Evolutionary conservation across 305 asterid species (phyloP).

Genomic region (Fraxinus greggii): DNA sequence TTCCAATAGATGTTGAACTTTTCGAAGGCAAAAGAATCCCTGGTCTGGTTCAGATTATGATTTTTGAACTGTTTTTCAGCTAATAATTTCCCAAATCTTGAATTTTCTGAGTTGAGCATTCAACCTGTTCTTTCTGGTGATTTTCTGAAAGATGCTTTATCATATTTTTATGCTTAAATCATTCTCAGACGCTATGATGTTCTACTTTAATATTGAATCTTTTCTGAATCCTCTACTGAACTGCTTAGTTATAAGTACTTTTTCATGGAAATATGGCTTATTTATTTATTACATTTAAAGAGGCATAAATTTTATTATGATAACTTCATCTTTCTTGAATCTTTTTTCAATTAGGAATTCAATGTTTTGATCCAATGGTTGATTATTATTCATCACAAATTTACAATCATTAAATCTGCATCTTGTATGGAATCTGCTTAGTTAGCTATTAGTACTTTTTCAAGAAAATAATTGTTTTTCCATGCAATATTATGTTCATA

Average conservation of each 20-base stretch:
- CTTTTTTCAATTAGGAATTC: neutral
- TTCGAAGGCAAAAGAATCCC: neutral
- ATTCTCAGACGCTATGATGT: neutral
- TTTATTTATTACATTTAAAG: neutral
- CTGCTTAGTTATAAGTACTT: neutral
- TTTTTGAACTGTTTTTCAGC: neutral
- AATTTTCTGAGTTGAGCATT: neutral
- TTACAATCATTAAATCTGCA: neutral
- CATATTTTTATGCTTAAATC: neutral
- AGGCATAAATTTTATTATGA: neutral
- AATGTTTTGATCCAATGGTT: neutral
- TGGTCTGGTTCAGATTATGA: slow-evolving; percentile 2
- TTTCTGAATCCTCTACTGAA: neutral
- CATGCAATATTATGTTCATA: neutral
- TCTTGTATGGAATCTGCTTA: neutral
- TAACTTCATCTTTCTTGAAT: neutral
- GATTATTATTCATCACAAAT: neutral
- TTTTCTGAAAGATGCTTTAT: neutral
- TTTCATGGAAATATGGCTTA: neutral
- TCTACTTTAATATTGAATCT: neutral
- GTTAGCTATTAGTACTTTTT: neutral
- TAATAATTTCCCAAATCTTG: neutral
- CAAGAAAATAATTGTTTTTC: neutral
- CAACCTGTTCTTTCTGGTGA: neutral
- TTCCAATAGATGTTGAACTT: neutral